Percentiles rank a stretch among this genome's conserved stretches.
Conservation (phyloP, 306 rosid genomes). For the Fragaria nilgerrensis region DNA sequence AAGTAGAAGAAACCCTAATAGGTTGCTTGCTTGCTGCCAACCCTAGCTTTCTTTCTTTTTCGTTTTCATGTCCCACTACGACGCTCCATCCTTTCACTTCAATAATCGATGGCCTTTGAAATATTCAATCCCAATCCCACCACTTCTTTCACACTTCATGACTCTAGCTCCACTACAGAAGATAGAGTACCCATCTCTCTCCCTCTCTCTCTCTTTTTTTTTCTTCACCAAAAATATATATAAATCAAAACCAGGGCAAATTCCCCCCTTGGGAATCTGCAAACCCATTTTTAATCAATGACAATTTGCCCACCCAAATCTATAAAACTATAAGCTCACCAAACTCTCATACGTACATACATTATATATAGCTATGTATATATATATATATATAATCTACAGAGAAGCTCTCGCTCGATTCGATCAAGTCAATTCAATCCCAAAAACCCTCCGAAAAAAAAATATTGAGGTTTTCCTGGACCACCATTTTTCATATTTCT, state of each 20-base stretch:
- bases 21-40: neutral
- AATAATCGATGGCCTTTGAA: slow-evolving; percentile 45
- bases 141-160: slow-evolving; percentile 51
- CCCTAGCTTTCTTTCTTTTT: neutral
- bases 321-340: slow-evolving; percentile 47
- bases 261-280: slow-evolving; percentile 83
- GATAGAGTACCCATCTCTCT: slow-evolving; percentile 22
- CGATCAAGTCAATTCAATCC: slow-evolving; percentile 49
- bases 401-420: slow-evolving; percentile 31
- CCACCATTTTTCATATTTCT: slow-evolving; percentile 35
- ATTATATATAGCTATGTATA: slow-evolving; percentile 24
- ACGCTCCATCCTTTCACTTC: slow-evolving; percentile 31
- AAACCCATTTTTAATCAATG: slow-evolving; percentile 55
- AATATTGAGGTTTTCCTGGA: slow-evolving; percentile 62
- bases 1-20: neutral
- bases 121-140: slow-evolving; percentile 34
- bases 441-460: slow-evolving; percentile 52
- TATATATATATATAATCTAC: slow-evolving; percentile 40
- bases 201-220: neutral
- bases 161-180: slow-evolving; percentile 41
- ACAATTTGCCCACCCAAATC: slow-evolving; percentile 48
- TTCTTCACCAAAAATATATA: slow-evolving; percentile 15
- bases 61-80: slow-evolving; percentile 45
- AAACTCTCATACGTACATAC: slow-evolving; percentile 39
- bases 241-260: slow-evolving; percentile 29